Evolutionary conservation across 139 green algal species (phyloP).

Genomic region (Chloropicon primus): DNA sequence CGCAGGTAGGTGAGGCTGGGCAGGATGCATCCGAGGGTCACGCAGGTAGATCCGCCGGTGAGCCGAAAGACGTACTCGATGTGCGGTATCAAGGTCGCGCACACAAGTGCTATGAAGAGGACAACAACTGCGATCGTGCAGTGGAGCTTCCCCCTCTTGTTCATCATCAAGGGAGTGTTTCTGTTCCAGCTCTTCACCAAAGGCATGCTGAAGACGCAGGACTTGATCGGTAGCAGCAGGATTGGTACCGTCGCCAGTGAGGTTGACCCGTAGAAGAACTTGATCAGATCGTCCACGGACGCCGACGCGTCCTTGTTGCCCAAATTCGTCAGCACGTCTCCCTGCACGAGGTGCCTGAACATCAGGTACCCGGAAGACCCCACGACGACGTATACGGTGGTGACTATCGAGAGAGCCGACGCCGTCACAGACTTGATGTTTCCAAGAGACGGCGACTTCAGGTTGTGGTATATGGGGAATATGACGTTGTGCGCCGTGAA

Average conservation of each 20-base stretch:
- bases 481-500: conserved; percentile 51
- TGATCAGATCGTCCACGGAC: not conserved
- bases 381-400: conserved; percentile 50
- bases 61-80: not conserved
- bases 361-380: conserved; percentile 51
- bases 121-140: not conserved
- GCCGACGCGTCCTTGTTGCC: not conserved
- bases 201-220: not conserved
- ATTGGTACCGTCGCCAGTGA: not conserved
- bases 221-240: not conserved
- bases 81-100: not conserved
- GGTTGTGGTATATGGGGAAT: conserved; percentile 2
- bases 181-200: not conserved
- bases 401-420: conserved; percentile 10
- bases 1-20: not conserved
- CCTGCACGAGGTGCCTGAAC: conserved; percentile 26
- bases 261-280: not conserved
- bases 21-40: not conserved
- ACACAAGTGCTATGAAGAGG: not conserved
- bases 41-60: not conserved
- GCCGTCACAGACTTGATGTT: not conserved
- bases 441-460: not conserved
- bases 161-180: not conserved
- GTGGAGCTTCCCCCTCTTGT: not conserved
- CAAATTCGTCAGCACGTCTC: not conserved